These are phyloP conservation scores for Sclerotiophoma versabilis DNA, from an alignment of 2,329 filamentous ascomycete species.

Conservation along the genomic window DNA sequence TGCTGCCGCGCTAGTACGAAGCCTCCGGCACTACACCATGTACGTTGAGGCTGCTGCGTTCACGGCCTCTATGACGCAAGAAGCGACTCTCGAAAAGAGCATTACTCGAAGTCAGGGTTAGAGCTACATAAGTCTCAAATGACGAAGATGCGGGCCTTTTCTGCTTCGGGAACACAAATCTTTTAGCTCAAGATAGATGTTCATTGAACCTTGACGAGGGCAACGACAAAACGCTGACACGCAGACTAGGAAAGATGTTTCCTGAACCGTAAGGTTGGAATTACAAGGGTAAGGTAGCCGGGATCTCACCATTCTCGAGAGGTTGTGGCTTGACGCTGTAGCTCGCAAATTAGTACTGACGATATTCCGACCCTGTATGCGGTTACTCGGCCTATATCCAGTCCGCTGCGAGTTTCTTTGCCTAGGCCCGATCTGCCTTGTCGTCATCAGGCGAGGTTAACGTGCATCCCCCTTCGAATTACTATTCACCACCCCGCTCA, in stretches of 20 bases:
- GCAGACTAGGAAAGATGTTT: background rate
- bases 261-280: constrained; percentile 9
- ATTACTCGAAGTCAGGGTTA: background rate
- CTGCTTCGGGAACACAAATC: background rate
- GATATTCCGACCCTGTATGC: background rate
- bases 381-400: background rate
- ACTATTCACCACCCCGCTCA: too few relatives aligned
- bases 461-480: too few relatives aligned
- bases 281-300: constrained; percentile 1
- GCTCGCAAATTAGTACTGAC: background rate
- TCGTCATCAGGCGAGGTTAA: too few relatives aligned
- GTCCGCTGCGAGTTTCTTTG: background rate
- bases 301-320: constrained; percentile 1
- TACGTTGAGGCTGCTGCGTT: constrained; percentile 2
- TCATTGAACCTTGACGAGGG: background rate
- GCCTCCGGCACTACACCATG: constrained; percentile 1
- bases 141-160: background rate
- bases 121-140: background rate
- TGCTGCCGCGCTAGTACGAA: background rate
- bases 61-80: background rate
- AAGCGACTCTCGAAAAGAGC: background rate
- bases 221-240: background rate
- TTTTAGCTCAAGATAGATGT: background rate
- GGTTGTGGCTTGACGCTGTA: constrained; percentile 3
- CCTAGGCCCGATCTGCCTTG: constrained; percentile 8